Base-by-base conservation (phyloP, 2,329 filamentous ascomycete species). In the Claviceps sp. region DNA sequence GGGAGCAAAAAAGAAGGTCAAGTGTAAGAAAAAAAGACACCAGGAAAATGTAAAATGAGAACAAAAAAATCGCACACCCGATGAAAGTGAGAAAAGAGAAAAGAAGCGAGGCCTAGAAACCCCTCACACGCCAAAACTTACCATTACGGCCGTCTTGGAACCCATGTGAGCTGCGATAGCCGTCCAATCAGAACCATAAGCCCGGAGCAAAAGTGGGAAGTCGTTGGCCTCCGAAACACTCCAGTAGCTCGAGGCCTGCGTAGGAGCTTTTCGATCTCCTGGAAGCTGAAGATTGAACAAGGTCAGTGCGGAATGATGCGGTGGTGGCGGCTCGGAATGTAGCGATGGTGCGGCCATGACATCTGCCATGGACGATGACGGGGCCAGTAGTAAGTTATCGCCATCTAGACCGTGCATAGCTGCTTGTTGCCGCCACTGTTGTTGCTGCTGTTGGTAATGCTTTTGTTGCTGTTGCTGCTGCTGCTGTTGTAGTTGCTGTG, bases 61-160 rank as follows among this genome's bases (percentile, higher is more conserved):
- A 52, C 43, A n/a, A 24, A 7, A 37, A 37, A 37, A 34, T 5
- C 30, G 30, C 30, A 34, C 3, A 11, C 3, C 30, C 30, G 30
- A 34, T 34, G 30, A 11, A 34, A 11, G 9, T 11, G 30, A 34
- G 20, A 43, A 37, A 51, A 14, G 6, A 41, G 34, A 42, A 9
- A 14, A 34, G 37, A 18, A 24, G 34, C 44, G 5, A 40, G 42
- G 18, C 34, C 14, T 11, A 34, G 30, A 34, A 34, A 34, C 9
- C 30, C 30, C 30, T 34, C 30, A 34, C 30, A 34, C 30, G 30
- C 30, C 14, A 52, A 47, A 38, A 63, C 75, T 65, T 73, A 86
- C 87, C 87, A 93, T 93, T n/a, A 86, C 85, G 52, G 84, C 78
- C 18, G 87, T 91, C 68, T 91, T 91, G 4, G 86, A 88, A 48